phyloP scores from a whole-genome alignment of 257 asterid species.

The Misopates orontium region DNA sequence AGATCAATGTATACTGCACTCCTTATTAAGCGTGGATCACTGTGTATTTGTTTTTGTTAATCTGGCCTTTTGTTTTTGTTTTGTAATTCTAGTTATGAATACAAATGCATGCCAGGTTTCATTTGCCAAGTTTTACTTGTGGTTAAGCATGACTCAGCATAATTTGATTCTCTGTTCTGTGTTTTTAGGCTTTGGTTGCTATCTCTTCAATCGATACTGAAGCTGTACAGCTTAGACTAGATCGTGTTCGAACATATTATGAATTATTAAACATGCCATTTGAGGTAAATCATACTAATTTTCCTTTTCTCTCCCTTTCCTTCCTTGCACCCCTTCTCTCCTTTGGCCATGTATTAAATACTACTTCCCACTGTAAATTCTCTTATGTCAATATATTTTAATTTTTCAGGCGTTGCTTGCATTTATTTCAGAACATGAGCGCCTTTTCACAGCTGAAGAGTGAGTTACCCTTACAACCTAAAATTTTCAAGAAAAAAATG shows the following conservation, averaged over 20 bases:
- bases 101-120: not conserved
- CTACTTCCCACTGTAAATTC: not conserved
- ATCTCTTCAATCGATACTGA: conserved; percentile 83
- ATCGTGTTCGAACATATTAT: conserved; percentile 85
- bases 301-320: conserved; percentile 9
- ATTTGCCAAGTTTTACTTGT: conserved; percentile 11
- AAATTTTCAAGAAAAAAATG: not conserved
- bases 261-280: conserved; percentile 95
- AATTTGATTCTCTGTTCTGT: conserved; percentile 26
- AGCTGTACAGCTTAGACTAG: conserved; percentile 77
- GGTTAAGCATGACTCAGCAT: too few relatives aligned
- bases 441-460: conserved; percentile 75
- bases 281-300: conserved; percentile 58
- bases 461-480: conserved; percentile 42
- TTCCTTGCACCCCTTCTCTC: not conserved
- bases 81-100: too few relatives aligned
- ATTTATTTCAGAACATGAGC: conserved; percentile 73
- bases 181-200: conserved; percentile 84
- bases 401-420: conserved; percentile 86
- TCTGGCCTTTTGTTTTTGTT: too few relatives aligned
- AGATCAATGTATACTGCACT: too few relatives aligned
- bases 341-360: not conserved
- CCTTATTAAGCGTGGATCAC: too few relatives aligned
- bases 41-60: too few relatives aligned
- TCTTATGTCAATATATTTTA: conserved; percentile 4